Base-by-base conservation (phyloP, 768 basidiomycete species). In the Boletus pseudopeckii region DNA sequence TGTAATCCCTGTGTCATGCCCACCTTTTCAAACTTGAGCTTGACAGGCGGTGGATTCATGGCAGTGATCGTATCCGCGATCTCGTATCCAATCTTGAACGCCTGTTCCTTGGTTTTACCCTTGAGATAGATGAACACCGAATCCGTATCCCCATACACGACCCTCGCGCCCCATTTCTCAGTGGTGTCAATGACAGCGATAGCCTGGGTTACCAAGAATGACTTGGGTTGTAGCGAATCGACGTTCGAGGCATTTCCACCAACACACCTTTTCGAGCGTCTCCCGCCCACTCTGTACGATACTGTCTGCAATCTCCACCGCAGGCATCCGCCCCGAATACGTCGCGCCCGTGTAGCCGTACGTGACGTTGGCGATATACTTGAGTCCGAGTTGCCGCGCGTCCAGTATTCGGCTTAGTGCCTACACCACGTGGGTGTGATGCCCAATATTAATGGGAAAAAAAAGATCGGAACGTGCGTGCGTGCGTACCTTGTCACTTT, bases 131-230 rank as follows among this genome's bases (percentile, higher is more conserved):
- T 79, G 68, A 99, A 99, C 39, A 98, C 72, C 15, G 94, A 97
- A 71, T 99, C 97, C 0, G 97, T 99, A 63, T 99, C 97, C 11
- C 97, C 97, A 65, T 99, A 99, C 15, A 98, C 92, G 15, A 98
- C 92, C 64, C 84, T 78, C 11, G 90, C 96, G 9, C 88, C 88
- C 97, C 96, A 98, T 69, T 86, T 89, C 33, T 76, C 73, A 2
- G 82, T 89, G 0, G 77, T 69, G 50, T 96, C 83, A 49, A 98
- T 93, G 32, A 85, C 63, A 33, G 80, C 77, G 53, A 96, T 90
- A 0, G 97, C 93, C 94, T 97, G 7, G 11, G 53, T 26, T 22
- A 42, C 14, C 38, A 18, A 30, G 15, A 14, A 28, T 0, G 33
- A 36, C 6, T 7, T 40, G 6, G 14, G 48, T 47, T 24, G 11